phyloP scores from a whole-genome alignment of 176 grass and related monocot species.

The Areca catechu region DNA sequence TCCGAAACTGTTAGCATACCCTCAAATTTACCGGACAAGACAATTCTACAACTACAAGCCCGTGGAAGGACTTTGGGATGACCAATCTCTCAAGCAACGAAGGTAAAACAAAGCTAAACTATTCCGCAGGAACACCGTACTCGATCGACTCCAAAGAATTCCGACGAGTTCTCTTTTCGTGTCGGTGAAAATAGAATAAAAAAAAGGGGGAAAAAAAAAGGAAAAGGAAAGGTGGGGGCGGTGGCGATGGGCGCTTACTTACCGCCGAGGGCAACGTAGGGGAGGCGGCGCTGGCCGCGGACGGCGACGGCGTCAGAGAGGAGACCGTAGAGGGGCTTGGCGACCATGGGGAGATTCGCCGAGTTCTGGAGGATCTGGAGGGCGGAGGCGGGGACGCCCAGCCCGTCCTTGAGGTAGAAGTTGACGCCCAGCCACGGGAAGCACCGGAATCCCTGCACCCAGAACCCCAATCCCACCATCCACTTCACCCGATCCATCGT shows the following conservation, averaged over 20 bases:
- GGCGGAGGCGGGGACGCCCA: slow-evolving; percentile 55
- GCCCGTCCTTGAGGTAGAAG: slow-evolving; percentile 93
- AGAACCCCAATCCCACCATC: slow-evolving; percentile 78
- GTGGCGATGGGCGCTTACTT: neutral
- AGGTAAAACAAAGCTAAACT: neutral
- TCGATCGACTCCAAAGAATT: neutral
- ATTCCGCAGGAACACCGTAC: slow-evolving; percentile 11
- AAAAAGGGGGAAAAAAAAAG: neutral
- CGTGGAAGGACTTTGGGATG: too few relatives aligned
- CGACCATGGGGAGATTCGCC: slow-evolving; percentile 83
- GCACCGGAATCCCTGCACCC: slow-evolving; percentile 85
- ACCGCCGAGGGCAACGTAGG: slow-evolving; percentile 92
- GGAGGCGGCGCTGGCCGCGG: slow-evolving; percentile 58
- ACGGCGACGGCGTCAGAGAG: slow-evolving; percentile 81
- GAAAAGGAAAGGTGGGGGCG: neutral
- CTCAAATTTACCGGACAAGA: too few relatives aligned
- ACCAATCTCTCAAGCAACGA: too few relatives aligned
- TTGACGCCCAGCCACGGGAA: slow-evolving; percentile 86
- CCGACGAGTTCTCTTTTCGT: too few relatives aligned
- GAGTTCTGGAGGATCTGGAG: slow-evolving; percentile 93
- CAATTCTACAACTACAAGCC: too few relatives aligned
- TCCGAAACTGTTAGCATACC: too few relatives aligned
- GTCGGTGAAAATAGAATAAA: neutral
- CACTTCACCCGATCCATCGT: slow-evolving; percentile 31
- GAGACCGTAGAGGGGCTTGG: slow-evolving; percentile 78